Base-by-base conservation (phyloP, 495 filamentous ascomycete species). In the Friedmanniomyces simplex region DNA sequence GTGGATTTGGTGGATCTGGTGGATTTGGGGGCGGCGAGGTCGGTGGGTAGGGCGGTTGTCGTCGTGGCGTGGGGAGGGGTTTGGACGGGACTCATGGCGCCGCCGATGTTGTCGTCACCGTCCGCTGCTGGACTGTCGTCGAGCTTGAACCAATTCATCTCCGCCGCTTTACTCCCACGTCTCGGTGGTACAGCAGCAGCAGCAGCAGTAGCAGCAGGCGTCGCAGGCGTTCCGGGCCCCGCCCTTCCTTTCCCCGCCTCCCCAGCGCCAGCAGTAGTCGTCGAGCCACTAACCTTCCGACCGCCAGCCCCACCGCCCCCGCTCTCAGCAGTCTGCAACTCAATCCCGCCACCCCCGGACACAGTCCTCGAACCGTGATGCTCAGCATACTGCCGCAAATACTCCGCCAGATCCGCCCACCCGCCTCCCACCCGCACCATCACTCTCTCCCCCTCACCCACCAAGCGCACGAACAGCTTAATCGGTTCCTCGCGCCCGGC, bases 371-470 rank as follows among this genome's bases (percentile, higher is more conserved):
- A 79, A 42, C 88, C 86, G 67, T 97, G 93, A 69, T 98, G 93
- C 46, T 81, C 78, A 21, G 88, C 89, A 64, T 95, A 98, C 67
- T 95, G 88, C 60, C 85, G 83, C n/a, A 98, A 76, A 67, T 95
- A 97, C 69, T 96, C 91, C 25, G 84, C 89, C 22, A 98, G 74
- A 67, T 98, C 93, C 14, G 89, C 87, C 93, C 93, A 98, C 36
- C 93, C 93, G 57, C 93, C 93, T 16, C 93, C 93, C 21, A 97
- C 89, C 54, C 93, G 85, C 10, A 96, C 94, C 90, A 98, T 96
- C 45, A 97, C 90, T 26, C 93, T 82, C 68, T 95, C 89, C n/a
- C 86, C 85, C 68, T 94, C 88, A 36, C 93, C 93, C 1, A 98
- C 89, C 14, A 89, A 82, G 0, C 93, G 85, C 25, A 97, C 89